Percentiles rank a stretch among this genome's conserved stretches.
Evolutionary conservation across 352 stramenopile genomes (phyloP).

Genomic region (Phytopythium helicoides): DNA sequence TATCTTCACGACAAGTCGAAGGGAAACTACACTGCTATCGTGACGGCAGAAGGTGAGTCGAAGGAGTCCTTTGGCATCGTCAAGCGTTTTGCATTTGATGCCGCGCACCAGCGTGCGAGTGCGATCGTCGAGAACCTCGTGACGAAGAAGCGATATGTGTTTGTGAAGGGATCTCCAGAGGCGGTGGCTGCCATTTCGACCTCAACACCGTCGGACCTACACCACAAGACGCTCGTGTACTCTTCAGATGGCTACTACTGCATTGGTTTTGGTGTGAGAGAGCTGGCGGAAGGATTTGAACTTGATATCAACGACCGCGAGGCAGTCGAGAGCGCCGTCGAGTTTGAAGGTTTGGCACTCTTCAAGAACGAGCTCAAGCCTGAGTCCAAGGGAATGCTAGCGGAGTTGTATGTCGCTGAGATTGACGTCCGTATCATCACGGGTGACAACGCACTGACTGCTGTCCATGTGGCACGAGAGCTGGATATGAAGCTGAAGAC

Average conservation of each 20-base stretch:
- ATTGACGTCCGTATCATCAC: constrained; percentile 74
- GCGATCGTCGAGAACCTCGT: constrained; percentile 17
- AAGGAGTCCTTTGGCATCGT: constrained; percentile 19
- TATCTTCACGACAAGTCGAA: too few species aligned
- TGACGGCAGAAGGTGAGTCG: too few species aligned
- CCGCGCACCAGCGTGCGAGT: constrained; percentile 33
- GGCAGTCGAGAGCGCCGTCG: constrained; percentile 41
- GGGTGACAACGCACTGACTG: constrained; percentile 53
- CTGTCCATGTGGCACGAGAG: constrained; percentile 37
- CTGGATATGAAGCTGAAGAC: constrained; percentile 36
- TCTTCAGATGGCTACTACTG: constrained; percentile 69
- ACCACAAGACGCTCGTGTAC: constrained; percentile 25
- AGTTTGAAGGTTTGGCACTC: constrained; percentile 62
- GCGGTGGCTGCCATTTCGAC: constrained; percentile 9
- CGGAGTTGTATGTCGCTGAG: constrained; percentile 47
- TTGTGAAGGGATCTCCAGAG: constrained; percentile 12
- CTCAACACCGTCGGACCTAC: constrained; percentile 7
- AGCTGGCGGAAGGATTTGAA: constrained; percentile 10
- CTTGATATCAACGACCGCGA: constrained; percentile 33
- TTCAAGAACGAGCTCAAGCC: constrained; percentile 77
- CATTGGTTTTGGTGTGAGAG: constrained; percentile 25
- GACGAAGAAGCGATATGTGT: constrained; percentile 14
- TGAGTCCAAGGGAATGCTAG: constrained; percentile 54
- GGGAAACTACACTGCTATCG: too few species aligned
- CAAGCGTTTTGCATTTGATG: constrained; percentile 40